Conservation (phyloP, 2,329 filamentous ascomycete genomes). For the Chrysoporthe deuterocubensis region DNA sequence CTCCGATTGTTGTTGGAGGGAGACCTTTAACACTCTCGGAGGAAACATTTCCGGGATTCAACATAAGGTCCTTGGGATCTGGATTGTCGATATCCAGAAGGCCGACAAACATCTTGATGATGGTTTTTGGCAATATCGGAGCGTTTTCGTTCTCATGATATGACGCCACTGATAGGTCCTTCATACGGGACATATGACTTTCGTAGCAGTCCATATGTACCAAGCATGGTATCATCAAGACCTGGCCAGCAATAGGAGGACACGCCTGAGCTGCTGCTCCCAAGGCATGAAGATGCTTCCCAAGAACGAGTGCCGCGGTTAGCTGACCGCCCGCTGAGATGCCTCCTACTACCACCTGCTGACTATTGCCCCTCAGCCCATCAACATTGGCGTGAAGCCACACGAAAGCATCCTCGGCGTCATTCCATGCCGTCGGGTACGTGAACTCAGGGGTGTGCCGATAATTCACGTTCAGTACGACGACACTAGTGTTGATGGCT, state of each 20-base stretch:
- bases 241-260: slow-evolving; percentile 51
- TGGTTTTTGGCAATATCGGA: slow-evolving; percentile 49
- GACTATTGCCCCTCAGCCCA: slow-evolving; percentile 42
- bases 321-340: slow-evolving; percentile 48
- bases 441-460: slow-evolving; percentile 59
- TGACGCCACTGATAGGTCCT: slow-evolving; percentile 46
- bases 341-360: slow-evolving; percentile 46
- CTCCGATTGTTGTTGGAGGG: slow-evolving; percentile 48
- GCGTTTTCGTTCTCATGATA: slow-evolving; percentile 51
- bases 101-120: slow-evolving; percentile 39
- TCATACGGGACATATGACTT: slow-evolving; percentile 42
- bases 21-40: slow-evolving; percentile 44
- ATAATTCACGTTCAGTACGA: slow-evolving; percentile 61
- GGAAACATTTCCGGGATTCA: slow-evolving; percentile 45
- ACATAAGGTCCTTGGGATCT: slow-evolving; percentile 38
- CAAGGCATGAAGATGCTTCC: slow-evolving; percentile 40
- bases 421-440: slow-evolving; percentile 58
- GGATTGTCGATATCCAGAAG: slow-evolving; percentile 36
- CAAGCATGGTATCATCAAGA: slow-evolving; percentile 55
- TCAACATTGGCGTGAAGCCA: slow-evolving; percentile 55
- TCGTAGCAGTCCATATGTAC: slow-evolving; percentile 37
- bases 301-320: slow-evolving; percentile 38
- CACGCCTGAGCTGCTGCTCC: slow-evolving; percentile 29
- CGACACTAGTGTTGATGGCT: slow-evolving; percentile 44
- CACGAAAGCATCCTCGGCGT: slow-evolving; percentile 56